These are phyloP conservation scores for Schwanniomyces occidentalis DNA, from an alignment of 805 yeast species.

Conservation along the genomic window DNA sequence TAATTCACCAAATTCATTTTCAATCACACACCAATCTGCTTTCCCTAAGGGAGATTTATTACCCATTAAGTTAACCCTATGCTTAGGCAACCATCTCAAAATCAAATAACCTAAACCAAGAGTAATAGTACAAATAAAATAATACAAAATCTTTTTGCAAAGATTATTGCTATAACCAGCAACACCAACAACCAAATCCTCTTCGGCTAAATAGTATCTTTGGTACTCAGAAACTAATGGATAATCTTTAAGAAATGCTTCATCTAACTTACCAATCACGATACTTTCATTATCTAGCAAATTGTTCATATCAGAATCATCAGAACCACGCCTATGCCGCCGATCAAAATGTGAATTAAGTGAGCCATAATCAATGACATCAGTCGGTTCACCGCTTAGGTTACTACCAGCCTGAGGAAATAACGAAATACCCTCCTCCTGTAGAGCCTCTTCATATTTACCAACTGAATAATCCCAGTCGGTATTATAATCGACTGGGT, in stretches of 20 bases:
- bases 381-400: constrained; percentile 10
- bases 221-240: constrained; percentile 56
- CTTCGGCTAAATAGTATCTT: constrained; percentile 91
- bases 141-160: constrained; percentile 49
- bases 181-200: constrained; percentile 89
- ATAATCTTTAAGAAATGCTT: constrained; percentile 15
- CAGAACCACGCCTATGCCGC: constrained; percentile 18
- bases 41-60: constrained; percentile 65
- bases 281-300: constrained; percentile 16
- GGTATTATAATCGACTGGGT: constrained; percentile 69
- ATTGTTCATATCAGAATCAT: constrained; percentile 15
- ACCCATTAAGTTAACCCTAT: constrained; percentile 69
- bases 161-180: constrained; percentile 77
- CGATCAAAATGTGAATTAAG: constrained; percentile 25
- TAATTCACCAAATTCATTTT: constrained; percentile 90
- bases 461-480: constrained; percentile 70
- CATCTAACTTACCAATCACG: constrained; percentile 19
- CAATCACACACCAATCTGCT: constrained; percentile 92
- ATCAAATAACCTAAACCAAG: constrained; percentile 73
- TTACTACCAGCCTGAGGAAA: background rate
- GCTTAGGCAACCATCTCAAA: constrained; percentile 84
- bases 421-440: constrained; percentile 1
- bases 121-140: constrained; percentile 54
- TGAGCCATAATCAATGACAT: constrained; percentile 27
- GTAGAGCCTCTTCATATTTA: constrained; percentile 22